Percentiles rank a stretch among this genome's conserved stretches.
These are phyloP conservation scores for Quercus cerris DNA, from an alignment of 306 rosid species.

Conservation along the genomic window DNA sequence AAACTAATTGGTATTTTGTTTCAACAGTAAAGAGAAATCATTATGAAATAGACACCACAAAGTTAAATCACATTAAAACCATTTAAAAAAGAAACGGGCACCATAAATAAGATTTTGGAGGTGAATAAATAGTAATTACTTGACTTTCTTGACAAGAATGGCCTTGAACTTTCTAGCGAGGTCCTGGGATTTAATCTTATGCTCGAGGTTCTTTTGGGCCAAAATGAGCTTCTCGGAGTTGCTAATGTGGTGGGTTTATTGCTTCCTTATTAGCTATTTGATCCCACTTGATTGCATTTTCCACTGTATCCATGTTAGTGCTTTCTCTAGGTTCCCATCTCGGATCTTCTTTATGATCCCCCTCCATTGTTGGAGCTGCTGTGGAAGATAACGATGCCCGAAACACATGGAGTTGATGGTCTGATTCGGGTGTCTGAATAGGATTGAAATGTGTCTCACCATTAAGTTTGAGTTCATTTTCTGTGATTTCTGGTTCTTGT, in stretches of 20 bases:
- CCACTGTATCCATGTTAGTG: slow-evolving; percentile 57
- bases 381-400: not conserved
- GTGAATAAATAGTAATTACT: slow-evolving; percentile 32
- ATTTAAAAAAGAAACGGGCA: too few species aligned
- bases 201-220: slow-evolving; percentile 63
- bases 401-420: slow-evolving; percentile 16
- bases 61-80: too few species aligned
- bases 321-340: slow-evolving; percentile 61
- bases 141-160: slow-evolving; percentile 78
- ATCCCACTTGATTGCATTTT: slow-evolving; percentile 82
- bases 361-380: slow-evolving; percentile 61
- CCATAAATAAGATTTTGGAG: not conserved
- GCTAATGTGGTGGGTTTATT: slow-evolving; percentile 64
- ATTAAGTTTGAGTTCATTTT: slow-evolving; percentile 47
- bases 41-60: not conserved
- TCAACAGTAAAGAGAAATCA: too few species aligned
- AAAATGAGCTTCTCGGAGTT: slow-evolving; percentile 84
- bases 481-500: not conserved
- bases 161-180: slow-evolving; percentile 48
- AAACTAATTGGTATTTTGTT: too few species aligned
- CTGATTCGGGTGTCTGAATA: slow-evolving; percentile 30
- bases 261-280: slow-evolving; percentile 64
- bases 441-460: slow-evolving; percentile 32
- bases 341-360: slow-evolving; percentile 64
- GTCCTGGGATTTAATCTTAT: slow-evolving; percentile 55